Conservation (phyloP, 352 stramenopile species). For the Phytophthora pisi region DNA sequence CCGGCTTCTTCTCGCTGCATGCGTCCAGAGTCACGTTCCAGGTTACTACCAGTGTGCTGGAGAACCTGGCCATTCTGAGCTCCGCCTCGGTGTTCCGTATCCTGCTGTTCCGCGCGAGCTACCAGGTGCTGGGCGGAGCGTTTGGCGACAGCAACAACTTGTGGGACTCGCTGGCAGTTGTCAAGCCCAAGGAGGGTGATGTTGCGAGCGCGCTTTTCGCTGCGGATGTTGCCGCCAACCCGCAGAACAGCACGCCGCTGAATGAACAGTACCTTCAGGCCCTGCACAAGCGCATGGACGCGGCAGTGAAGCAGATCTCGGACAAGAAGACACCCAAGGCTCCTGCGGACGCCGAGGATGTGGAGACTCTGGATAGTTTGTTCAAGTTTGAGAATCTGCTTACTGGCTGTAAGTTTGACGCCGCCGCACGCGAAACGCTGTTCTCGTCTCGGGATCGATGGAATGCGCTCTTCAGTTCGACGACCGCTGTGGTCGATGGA, state of each 20-base stretch:
- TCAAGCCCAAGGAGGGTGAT: constrained; percentile 40
- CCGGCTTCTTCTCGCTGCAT: constrained; percentile 32
- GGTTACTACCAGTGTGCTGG: constrained; percentile 47
- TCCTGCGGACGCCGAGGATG: constrained; percentile 43
- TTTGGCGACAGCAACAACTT: constrained; percentile 33
- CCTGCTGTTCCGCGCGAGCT: constrained; percentile 53
- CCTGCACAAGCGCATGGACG: constrained; percentile 42
- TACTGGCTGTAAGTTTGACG: constrained; percentile 49
- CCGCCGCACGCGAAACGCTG: constrained; percentile 34
- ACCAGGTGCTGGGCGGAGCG: constrained; percentile 28
- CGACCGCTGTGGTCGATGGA: constrained; percentile 51
- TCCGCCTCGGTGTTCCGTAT: constrained; percentile 57
- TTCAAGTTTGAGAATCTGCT: constrained; percentile 60
- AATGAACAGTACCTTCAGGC: constrained; percentile 52
- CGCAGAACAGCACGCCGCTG: constrained; percentile 35
- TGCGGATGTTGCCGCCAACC: constrained; percentile 18
- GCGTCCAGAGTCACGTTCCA: constrained; percentile 45
- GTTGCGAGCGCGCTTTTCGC: constrained; percentile 32
- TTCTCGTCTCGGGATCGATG: constrained; percentile 54
- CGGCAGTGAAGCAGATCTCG: constrained; percentile 39
- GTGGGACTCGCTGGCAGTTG: constrained; percentile 36
- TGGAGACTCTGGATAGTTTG: constrained; percentile 48
- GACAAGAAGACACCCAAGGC: constrained; percentile 33
- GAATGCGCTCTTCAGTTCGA: constrained; percentile 45
- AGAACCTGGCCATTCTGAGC: constrained; percentile 52